Conservation (phyloP, 2,329 filamentous ascomycete genomes). For the Microdochium trichocladiopsis region DNA sequence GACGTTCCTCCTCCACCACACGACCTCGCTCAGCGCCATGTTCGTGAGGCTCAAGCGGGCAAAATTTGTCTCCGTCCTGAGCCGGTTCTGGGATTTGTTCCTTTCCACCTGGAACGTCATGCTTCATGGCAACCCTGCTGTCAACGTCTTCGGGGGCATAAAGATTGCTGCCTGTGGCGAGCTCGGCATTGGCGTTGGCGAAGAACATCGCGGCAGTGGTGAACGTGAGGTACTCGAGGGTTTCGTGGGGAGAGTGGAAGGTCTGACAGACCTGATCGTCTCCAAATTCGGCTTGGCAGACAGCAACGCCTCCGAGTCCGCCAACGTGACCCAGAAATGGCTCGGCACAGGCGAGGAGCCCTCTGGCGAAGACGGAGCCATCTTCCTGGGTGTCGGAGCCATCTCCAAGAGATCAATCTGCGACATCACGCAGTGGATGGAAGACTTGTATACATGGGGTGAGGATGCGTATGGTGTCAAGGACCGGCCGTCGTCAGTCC, state of each 20-base stretch:
- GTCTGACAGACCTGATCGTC: constrained; percentile 81
- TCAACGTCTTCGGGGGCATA: constrained; percentile 72
- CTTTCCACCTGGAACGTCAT: constrained; percentile 78
- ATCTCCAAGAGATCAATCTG: constrained; percentile 65
- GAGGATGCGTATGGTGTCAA: constrained; percentile 78
- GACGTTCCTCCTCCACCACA: constrained; percentile 84
- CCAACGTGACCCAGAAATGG: constrained; percentile 46
- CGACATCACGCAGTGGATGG: constrained; percentile 77
- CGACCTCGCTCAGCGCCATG: constrained; percentile 62
- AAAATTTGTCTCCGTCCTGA: constrained; percentile 65
- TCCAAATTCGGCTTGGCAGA: constrained; percentile 64
- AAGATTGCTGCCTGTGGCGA: constrained; percentile 88
- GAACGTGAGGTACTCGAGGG: constrained; percentile 91
- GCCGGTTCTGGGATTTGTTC: constrained; percentile 73
- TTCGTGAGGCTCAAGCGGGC: constrained; percentile 57
- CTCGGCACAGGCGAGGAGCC: constrained; percentile 65
- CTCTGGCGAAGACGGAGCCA: constrained; percentile 68
- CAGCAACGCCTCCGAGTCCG: constrained; percentile 13
- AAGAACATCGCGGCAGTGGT: constrained; percentile 90
- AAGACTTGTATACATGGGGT: constrained; percentile 79
- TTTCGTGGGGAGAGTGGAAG: constrained; percentile 71
- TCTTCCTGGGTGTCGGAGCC: constrained; percentile 76
- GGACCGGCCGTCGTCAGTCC: constrained; percentile 66
- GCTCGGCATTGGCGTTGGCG: constrained; percentile 87
- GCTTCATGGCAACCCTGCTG: constrained; percentile 80